Base-by-base conservation (phyloP, 176 grass and related monocot genomes). In the Echinochloa phyllopogon region DNA sequence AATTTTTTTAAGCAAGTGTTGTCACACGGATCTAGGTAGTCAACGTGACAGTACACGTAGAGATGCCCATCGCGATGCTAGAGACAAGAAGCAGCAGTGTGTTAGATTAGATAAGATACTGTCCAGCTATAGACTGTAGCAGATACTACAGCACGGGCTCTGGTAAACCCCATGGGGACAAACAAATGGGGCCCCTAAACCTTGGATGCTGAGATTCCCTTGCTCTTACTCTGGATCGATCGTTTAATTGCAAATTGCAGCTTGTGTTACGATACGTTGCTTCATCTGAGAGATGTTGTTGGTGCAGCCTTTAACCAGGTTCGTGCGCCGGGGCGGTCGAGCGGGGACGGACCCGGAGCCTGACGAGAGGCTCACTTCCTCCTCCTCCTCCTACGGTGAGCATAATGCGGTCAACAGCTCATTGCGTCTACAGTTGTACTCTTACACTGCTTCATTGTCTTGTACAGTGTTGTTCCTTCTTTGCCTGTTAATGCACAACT, bases 331-430 rank as follows among this genome's bases (percentile, higher is more conserved):
- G 4, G 70, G 61, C 45, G 83, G 71, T 53, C 71, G 53, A 3
- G 71, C 44, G 49, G 60, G 70, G 43, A 52, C 77, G 36, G 62
- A 63, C 85, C 83, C 69, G 41, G 71, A 85, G 43, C 83, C 33
- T 25, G 76, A 89, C 42, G 69, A 43, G 16, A 10, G 33, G 77
- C 77, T 48, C 43, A 55, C 77, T 36, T 75, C 82, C 52, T 85
- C 87, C 11, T 89, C 87, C 69, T 75, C 87, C 69, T 75, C 69
- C 76, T 69, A 85, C 24, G 88, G 88, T 89, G 71, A 89, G 87
- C 63, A 21, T 37, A 64, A 39, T 45, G 25, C 47, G 29, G 41
- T 77, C 52, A 45, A 70, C 76, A 68, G 27, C 41, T 61, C 82
- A 65, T 37, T 29, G 2, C 69, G 13, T 69, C 49, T 74, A 59